Evolutionary conservation across 116 monocot species (phyloP), one percentile per base, ranked within the genome.

Genomic region (Thalassia testudinum): DNA sequence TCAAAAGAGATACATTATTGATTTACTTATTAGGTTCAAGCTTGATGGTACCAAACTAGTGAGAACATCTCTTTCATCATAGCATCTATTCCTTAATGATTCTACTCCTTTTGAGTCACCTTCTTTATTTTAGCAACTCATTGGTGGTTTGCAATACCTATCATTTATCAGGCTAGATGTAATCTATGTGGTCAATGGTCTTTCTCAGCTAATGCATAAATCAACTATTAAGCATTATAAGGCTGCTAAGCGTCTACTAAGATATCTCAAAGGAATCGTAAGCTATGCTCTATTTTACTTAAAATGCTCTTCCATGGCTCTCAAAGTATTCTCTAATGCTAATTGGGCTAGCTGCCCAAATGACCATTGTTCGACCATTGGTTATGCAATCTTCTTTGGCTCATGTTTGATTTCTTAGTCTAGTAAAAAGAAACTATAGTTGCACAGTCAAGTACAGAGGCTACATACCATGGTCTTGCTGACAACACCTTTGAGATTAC

Each of bases 371-470:
- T 49, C 47, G 0, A 50, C 29, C 21, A 22, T 14, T 29, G 61
- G 30, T 5, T 61, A 19, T 15, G 14, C 0, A 12, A 21, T 50
- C 12, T 61, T 21, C 29, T 22, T 28, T 19, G 61, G 61, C 28
- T 15, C 28, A 48, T 49, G 14, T 26, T 49, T 16, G 16, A 49
- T 34, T 61, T 13, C 0, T 49, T 16, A 49, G 21, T 5, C 30
- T 10, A 5, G 10, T 34, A 34, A 34, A 10, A 34, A 34, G 30
- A 34, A 34, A 5, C 30, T 1, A 23, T 29, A 2, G 60, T 61
- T 16, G n/a, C 60, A 7, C 43, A 24, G 14, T 43, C 59, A 14
- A 27, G 25, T 21, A 59, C 44, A 26, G 47, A 59, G 45, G n/a
- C 1, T 17, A 43, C 43, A 25, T 59, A 59, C 59, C 0, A 20